Conservation (phyloP, 495 filamentous ascomycete species). For the Tuber microsphaerosporum region DNA sequence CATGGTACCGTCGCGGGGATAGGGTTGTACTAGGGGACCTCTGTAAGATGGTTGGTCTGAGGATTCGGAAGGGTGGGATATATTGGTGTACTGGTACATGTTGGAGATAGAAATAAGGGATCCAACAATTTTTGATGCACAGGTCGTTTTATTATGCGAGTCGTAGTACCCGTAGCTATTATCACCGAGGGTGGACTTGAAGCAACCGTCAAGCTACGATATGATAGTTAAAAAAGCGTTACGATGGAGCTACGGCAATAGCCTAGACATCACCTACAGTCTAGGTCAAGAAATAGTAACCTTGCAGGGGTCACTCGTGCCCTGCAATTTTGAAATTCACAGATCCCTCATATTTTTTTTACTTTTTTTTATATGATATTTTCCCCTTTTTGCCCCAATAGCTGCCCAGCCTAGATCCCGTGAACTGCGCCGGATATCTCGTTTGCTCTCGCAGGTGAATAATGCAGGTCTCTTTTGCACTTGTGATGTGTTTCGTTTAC, state of each 20-base stretch:
- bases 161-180: not conserved
- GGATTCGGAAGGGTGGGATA: no score
- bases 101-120: no score
- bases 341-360: not conserved
- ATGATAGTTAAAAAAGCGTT: not conserved
- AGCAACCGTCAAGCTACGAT: no score
- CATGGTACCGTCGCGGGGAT: not conserved
- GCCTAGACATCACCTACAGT: not conserved
- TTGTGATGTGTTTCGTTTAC: not conserved
- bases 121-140: no score
- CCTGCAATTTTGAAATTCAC: not conserved
- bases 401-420: not conserved
- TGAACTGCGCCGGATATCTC: not conserved
- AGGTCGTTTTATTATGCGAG: no score
- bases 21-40: not conserved
- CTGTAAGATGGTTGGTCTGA: not conserved
- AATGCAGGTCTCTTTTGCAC: not conserved
- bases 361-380: not conserved
- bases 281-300: not conserved
- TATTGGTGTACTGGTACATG: not conserved
- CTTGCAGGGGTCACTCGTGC: not conserved
- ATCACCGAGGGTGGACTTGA: not conserved
- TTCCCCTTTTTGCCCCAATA: not conserved
- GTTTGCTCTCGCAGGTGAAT: not conserved
- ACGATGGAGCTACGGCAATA: not conserved